Evolutionary conservation across 2,329 filamentous ascomycete genomes (phyloP), one percentile per base, ranked within the genome.

Genomic region (Aschersonia sp.): DNA sequence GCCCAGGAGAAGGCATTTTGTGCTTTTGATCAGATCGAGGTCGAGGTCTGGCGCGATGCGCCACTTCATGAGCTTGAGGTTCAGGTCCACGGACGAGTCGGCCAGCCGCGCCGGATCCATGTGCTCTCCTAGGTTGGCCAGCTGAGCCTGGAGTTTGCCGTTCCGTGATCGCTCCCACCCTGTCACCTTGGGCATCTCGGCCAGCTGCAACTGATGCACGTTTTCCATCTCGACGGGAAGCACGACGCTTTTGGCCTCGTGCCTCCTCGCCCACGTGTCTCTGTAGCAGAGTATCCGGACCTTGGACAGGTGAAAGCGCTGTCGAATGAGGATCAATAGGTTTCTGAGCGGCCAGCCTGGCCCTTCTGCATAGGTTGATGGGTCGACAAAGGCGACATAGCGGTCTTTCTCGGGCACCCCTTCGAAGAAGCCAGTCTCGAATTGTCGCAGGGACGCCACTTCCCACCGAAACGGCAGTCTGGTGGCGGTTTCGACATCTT

Each of bases 11-110:
- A 98, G 75, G 60, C 92, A 98, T 59, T 82, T 94, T 3, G 88
- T 91, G 49, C 83, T 77, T 60, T 95, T 96, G 61, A 97, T 89
- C 31, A 78, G 77, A 31, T 96, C 89, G 7, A 98, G 77, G 60
- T 97, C 77, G 41, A 98, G 75, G 46, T 82, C 82, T 0, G 92
- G 92, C 5, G 89, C 87, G 57, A 98, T 88, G 40, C 92, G 82
- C 92, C 92, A 98, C 68, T 96, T 98, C 82, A 98, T 98, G 50
- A 98, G 75, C 66, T 97, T 97, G 51, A 97, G 73, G 59, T 98
- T 98, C 50, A 98, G 74, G 59, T 98, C 92, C 7, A 97, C 91
- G 1, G 89, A 89, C 61, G 94, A 89, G 60, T 97, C 89, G 29
- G 92, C 92, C 20, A 97, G 72, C 58, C 82, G 82, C 35, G 76